Evolutionary conservation across 257 asterid genomes (phyloP), one percentile per base, ranked within the genome.

Genomic region (Marsdenia floribunda): DNA sequence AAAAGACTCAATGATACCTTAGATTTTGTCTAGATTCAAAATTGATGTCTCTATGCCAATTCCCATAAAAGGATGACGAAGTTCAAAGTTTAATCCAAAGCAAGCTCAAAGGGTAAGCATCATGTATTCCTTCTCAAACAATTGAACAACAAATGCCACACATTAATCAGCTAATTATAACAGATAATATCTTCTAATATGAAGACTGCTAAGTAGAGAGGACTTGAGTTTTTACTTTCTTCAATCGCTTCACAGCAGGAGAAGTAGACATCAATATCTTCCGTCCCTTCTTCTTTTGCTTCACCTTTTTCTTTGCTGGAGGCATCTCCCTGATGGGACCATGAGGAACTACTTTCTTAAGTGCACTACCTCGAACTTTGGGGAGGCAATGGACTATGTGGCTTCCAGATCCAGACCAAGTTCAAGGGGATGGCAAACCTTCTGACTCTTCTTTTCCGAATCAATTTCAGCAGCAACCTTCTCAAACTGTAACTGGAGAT

Each of bases 351-450:
- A 98, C 99, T 84, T 95, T 92, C 90, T 92, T 95, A 77, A 95
- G 85, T 0, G 99, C 99, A 77, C 98, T 95, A 58, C 97, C 98
- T 72, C 84, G 90, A 79, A 73, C 89, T 87, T 46, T 95, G 96
- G 2, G 99, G 97, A 71, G 99, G 99, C 90, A 95, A 57, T 53
- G 98, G 99, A 80, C 79, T 89, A 77, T 86, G 89, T 60, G 98
- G 94, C 80, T 88, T n/a, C n/a, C n/a, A n/a, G n/a, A n/a, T 95
- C 98, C 98, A 92, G 6, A 90, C 85, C 87, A 95, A 81, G 87
- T 95, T 65, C 73, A 1, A 73, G 93, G 88, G 33, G 70, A 60
- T 26, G 83, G 81, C 54, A 63, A 54, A 72, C 83, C 72, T 58
- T 78, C 85, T 3, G 71, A 71, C 75, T 81, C 87, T 13, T 84